Evolutionary conservation across 2,329 filamentous ascomycete species (phyloP).

Genomic region (Samsoniella hepiali): DNA sequence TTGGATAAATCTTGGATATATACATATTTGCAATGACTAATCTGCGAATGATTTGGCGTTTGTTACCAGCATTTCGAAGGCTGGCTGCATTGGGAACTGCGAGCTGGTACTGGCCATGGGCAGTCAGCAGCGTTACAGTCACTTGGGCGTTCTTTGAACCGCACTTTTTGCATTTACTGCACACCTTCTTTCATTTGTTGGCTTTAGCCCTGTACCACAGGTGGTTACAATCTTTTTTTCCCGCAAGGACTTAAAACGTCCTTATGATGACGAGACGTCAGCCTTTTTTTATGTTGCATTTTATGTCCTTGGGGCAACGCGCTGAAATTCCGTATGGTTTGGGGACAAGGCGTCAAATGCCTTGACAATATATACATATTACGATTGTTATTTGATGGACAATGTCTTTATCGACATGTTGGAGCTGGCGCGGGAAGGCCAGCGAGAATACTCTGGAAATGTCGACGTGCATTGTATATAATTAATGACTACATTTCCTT

Average conservation of each 20-base stretch:
- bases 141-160: neutral
- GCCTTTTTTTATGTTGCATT: slow-evolving; percentile 1
- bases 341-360: neutral
- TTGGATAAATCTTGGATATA: slow-evolving; percentile 23
- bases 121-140: neutral
- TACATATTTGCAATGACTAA: neutral
- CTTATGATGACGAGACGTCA: slow-evolving; percentile 10
- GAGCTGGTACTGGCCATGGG: neutral
- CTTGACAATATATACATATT: slow-evolving; percentile 8
- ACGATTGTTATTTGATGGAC: neutral
- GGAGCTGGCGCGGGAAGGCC: neutral
- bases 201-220: neutral
- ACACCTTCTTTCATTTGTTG: slow-evolving; percentile 2
- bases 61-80: neutral
- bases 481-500: too few relatives aligned
- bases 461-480: neutral
- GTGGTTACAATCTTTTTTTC: neutral
- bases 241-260: slow-evolving; percentile 1
- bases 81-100: slow-evolving; percentile 7
- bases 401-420: neutral
- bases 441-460: neutral
- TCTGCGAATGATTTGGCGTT: slow-evolving; percentile 1
- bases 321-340: neutral
- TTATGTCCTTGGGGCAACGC: slow-evolving; percentile 1
- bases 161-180: slow-evolving; percentile 6